Evolutionary conservation across 192 early-diverging fungal genomes (phyloP), one percentile per base, ranked within the genome.

Genomic region (Linnemannia zychae): DNA sequence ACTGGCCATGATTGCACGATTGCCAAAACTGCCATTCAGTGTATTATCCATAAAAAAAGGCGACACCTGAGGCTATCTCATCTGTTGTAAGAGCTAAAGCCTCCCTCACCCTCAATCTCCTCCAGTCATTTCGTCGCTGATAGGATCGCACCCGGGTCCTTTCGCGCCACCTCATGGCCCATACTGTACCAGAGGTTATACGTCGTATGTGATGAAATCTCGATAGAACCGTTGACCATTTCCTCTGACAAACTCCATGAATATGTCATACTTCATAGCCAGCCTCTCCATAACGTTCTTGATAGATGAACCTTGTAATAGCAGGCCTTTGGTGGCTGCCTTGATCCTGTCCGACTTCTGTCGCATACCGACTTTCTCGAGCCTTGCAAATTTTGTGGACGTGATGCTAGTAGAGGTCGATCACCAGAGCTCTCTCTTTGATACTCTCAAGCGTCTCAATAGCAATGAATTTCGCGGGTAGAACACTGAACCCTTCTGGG

Each of bases 261-360:
- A 79, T 46, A 48, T 73, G 47, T 47, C 77, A 37, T 79, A 67
- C n/a, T 73, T 71, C 77, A 79, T 79, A 3, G 77, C 72, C 31
- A 79, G 47, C 33, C 66, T 22, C 4, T 72, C 20, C 77, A 79
- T 72, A n/a, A 67, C 71, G 31, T 1, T 72, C 15, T 40, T 38
- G 34, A 73, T 79, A 4, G 77, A 63, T 7, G 63, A 40, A 17
- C 68, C 77, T 24, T 50, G 53, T 3, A 72, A 4, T 16, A 79
- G 20, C 17, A 79, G 7, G 7, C 60, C 1, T 20, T 50, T 20
- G 40, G 72, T 79, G 0, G 33, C 48, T 12, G 36, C 37, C 34
- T 57, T 79, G 33, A 79, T 73, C 9, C 70, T 71, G 28, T 18
- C 47, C 18, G 71, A 72, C 38, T 72, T 72, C 48, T 79, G 77